A percentile compares a stretch with the other conserved stretches of the same genome.
These are phyloP conservation scores for Aspergillus floridensis DNA, from an alignment of 2,329 filamentous ascomycete genomes.

Conservation along the genomic window DNA sequence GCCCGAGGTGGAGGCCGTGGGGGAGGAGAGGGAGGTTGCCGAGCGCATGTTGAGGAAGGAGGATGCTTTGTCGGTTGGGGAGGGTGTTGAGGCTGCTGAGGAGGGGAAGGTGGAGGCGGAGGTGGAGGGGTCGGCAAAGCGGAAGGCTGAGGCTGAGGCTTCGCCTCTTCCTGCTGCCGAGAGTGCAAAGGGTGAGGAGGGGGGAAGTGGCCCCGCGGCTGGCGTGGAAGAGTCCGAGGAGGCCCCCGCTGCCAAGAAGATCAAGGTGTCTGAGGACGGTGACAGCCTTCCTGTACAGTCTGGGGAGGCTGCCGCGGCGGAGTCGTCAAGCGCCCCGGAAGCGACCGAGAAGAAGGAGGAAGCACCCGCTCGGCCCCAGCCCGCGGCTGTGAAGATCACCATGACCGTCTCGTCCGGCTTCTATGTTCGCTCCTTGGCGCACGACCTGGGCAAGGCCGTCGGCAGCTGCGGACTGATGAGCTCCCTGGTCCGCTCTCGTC, in stretches of 20 bases:
- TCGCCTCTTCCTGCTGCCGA: slow-evolving; percentile 2
- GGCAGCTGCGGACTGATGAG: slow-evolving; percentile 84
- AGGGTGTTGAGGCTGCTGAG: slow-evolving; percentile 26
- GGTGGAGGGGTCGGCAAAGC: slow-evolving; percentile 27
- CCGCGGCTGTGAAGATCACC: slow-evolving; percentile 76
- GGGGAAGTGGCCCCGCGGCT: slow-evolving; percentile 9
- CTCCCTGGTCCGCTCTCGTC: slow-evolving; percentile 73
- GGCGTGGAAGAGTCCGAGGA: no score
- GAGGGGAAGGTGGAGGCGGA: slow-evolving; percentile 16
- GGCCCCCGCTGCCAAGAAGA: slow-evolving; percentile 26
- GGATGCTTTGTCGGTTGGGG: slow-evolving; percentile 22
- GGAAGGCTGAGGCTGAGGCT: slow-evolving; percentile 32
- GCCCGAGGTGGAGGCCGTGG: slow-evolving; percentile 74
- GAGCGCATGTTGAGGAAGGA: slow-evolving; percentile 59
- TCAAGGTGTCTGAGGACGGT: slow-evolving; percentile 30
- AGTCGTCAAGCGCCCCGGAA: neutral
- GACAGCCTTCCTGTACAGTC: slow-evolving; percentile 18
- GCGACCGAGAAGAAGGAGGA: neutral
- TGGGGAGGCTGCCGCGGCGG: neutral
- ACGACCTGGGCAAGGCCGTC: slow-evolving; percentile 82
- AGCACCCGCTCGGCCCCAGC: slow-evolving; percentile 17
- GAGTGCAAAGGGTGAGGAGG: slow-evolving; percentile 15
- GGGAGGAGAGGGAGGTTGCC: slow-evolving; percentile 71
- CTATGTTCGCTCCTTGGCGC: slow-evolving; percentile 90
- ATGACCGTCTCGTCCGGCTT: slow-evolving; percentile 96